Conservation (phyloP, 257 asterid species). For the Prunella vulgaris region DNA sequence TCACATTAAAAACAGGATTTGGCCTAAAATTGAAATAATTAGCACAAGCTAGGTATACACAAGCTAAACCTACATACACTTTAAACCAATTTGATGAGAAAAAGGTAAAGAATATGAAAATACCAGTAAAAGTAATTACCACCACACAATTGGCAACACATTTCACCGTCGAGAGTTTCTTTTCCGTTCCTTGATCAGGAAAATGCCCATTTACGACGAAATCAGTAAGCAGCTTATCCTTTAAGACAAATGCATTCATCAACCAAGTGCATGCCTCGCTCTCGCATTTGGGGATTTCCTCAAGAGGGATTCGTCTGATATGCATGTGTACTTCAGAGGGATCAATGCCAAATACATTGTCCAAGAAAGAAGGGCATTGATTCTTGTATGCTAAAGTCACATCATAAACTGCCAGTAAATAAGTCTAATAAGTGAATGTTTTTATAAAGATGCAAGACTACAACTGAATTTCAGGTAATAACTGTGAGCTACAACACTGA, state of each 20-base stretch:
- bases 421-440: constrained; percentile 1
- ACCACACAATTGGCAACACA: constrained; percentile 53
- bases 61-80: constrained; percentile 56
- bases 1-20: constrained; percentile 29
- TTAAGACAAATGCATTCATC: constrained; percentile 51
- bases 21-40: constrained; percentile 55
- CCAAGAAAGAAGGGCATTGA: constrained; percentile 80
- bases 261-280: constrained; percentile 56
- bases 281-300: constrained; percentile 58
- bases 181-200: constrained; percentile 64
- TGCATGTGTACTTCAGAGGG: constrained; percentile 95
- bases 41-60: constrained; percentile 47
- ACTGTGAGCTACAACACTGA: neutral
- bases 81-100: constrained; percentile 68
- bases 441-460: neutral
- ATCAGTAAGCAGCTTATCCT: constrained; percentile 66
- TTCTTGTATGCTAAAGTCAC: constrained; percentile 83
- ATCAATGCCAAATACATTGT: constrained; percentile 85
- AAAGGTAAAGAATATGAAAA: constrained; percentile 59
- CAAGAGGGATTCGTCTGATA: constrained; percentile 45
- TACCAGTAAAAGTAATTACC: constrained; percentile 44
- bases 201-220: constrained; percentile 63
- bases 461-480: neutral
- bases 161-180: constrained; percentile 53
- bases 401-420: constrained; percentile 67